These are phyloP conservation scores for Vitrella brassicaformis DNA, from an alignment of 73 alveolate species.

Conservation along the genomic window DNA sequence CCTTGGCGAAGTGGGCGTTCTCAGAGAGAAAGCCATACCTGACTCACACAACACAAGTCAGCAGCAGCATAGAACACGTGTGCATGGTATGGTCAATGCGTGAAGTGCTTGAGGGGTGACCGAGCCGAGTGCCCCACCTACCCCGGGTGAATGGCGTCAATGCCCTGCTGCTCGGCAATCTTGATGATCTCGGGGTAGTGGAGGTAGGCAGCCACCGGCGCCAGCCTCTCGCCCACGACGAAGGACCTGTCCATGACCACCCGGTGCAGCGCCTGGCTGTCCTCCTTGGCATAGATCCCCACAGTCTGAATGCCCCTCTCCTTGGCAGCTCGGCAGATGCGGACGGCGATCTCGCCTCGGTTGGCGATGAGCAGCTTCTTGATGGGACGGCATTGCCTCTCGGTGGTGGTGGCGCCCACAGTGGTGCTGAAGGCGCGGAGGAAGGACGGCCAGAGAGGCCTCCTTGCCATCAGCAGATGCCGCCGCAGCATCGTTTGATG, in stretches of 20 bases:
- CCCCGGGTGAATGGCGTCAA: constrained; percentile 20
- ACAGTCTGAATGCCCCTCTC: constrained; percentile 71
- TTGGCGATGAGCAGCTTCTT: constrained; percentile 70
- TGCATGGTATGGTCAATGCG: neutral
- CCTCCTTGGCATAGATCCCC: constrained; percentile 74
- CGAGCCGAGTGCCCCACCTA: too few species aligned
- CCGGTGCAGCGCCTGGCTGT: constrained; percentile 57
- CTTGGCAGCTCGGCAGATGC: constrained; percentile 72
- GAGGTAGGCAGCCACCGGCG: neutral
- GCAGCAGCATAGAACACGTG: too few species aligned
- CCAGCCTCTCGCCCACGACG: constrained; percentile 50
- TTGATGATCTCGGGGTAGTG: neutral
- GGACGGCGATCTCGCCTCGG: constrained; percentile 84
- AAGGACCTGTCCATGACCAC: constrained; percentile 71
- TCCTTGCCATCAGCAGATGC: too few species aligned
- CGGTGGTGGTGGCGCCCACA: too few species aligned
- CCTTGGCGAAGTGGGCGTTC: constrained; percentile 37
- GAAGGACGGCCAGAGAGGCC: too few species aligned
- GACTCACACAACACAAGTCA: too few species aligned
- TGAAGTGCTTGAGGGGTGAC: neutral
- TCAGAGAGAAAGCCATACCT: constrained; percentile 29
- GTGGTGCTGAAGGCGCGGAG: too few species aligned
- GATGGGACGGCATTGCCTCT: constrained; percentile 5
- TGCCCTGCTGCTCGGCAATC: neutral
- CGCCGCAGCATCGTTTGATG: too few species aligned